Conservation (phyloP, 2,329 filamentous ascomycete genomes). For the Sclerotinia minor region DNA sequence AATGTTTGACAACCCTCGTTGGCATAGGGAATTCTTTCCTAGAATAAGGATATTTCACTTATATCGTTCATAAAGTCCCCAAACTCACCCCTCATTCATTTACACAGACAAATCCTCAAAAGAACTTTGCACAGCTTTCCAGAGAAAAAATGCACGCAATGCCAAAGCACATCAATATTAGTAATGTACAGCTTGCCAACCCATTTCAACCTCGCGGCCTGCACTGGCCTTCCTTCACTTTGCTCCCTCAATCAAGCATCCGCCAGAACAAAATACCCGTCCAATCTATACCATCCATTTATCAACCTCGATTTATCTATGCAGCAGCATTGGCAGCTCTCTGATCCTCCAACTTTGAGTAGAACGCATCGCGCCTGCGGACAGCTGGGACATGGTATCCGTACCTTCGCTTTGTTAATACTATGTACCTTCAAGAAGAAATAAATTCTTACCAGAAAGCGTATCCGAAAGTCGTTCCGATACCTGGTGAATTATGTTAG, state of each 20-base stretch:
- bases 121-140: background rate
- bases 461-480: constrained; percentile 55
- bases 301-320: constrained; percentile 29
- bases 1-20: no score
- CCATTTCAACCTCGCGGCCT: constrained; percentile 20
- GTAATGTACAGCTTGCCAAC: constrained; percentile 40
- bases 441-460: constrained; percentile 52
- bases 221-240: background rate
- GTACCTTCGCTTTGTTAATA: constrained; percentile 34
- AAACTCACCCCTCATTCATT: background rate
- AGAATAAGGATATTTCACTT: no score
- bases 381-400: constrained; percentile 48
- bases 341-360: constrained; percentile 46
- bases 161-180: constrained; percentile 35
- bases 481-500: constrained; percentile 45
- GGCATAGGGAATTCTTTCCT: no score
- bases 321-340: constrained; percentile 41
- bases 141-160: constrained; percentile 35
- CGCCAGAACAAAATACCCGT: background rate
- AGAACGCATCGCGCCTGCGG: constrained; percentile 45
- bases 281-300: constrained; percentile 17
- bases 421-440: background rate
- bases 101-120: background rate
- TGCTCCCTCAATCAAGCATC: background rate
- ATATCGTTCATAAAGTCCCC: background rate